Evolutionary conservation across 148 eudicot species (phyloP), one percentile per base, ranked within the genome.

Genomic region (Chenopodium berlandieri): DNA sequence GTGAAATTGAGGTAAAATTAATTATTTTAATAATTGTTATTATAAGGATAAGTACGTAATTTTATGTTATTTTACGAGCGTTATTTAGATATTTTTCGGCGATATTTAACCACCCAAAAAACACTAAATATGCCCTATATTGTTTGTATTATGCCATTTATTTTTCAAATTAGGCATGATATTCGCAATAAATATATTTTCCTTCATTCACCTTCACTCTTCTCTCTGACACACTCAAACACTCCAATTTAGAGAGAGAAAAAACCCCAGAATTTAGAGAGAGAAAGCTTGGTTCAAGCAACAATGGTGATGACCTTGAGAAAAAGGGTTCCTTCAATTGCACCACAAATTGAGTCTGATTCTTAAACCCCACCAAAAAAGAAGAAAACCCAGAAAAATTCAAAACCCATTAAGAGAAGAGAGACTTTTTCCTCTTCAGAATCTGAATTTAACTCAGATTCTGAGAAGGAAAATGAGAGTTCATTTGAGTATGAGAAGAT

Each of bases 401-500:
- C 60, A 2, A 63, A 46, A 52, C 1, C 34, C 32, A 1, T 52
- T 11, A 31, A 27, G 1, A 67, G 19, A 11, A 64, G 32, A 46
- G 7, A 47, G 10, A 27, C 71, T 7, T 54, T 16, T 17, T 78
- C 71, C 10, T 62, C 37, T 3, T 78, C 67, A 0, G 75, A 62
- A 10, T 44, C 54, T 7, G 79, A 54, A 0, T 67, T 23, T 0
- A 75, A 23, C 8, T 78, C 82, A 0, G 86, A 44, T 1, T 34
- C 85, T 40, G 80, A 80, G 50, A 30, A 77, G 32, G 75, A 87
- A 13, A 48, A 82, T 69, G 82, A 52, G 30, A 83, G 31, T 9
- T 69, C 81, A 37, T 2, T 17, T 16, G 92, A 75, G 78, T 94
- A 92, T 74, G 97, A 94, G 86, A 81, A 87, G 75, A 64, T 74